phyloP scores from a whole-genome alignment of 2,329 filamentous ascomycete species.

The Colletotrichum orbiculare region DNA sequence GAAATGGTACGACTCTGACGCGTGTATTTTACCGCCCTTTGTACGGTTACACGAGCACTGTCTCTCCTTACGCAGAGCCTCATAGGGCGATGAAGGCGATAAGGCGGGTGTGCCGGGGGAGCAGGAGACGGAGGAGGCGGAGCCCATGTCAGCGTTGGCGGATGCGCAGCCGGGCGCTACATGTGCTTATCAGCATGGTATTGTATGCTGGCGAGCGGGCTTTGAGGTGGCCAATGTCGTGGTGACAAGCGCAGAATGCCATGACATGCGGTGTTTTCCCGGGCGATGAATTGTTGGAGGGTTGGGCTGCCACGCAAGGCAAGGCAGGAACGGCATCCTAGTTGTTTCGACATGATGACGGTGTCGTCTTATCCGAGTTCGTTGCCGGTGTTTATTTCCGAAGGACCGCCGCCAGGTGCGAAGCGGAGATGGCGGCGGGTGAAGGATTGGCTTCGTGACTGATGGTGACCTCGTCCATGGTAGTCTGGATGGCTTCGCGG shows the following conservation, averaged over 20 bases:
- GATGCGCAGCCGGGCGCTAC: constrained; percentile 2
- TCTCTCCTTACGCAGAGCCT: not conserved
- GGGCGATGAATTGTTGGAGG: not conserved
- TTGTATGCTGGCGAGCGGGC: not conserved
- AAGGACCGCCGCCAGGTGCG: no score
- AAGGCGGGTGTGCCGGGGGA: not conserved
- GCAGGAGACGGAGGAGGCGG: not conserved
- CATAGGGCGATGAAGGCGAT: not conserved
- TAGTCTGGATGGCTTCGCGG: no score
- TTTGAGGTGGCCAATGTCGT: not conserved
- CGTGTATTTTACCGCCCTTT: not conserved
- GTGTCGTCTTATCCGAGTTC: constrained; percentile 20
- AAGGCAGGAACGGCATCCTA: not conserved
- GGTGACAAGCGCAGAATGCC: not conserved
- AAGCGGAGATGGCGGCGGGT: no score
- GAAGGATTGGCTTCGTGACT: no score
- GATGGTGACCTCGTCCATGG: no score
- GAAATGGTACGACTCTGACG: constrained; percentile 26
- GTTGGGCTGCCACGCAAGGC: not conserved
- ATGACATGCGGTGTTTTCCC: not conserved
- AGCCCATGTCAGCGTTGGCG: constrained; percentile 14
- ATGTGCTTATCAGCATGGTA: constrained; percentile 5
- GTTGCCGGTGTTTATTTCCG: not conserved
- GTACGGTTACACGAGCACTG: no score
- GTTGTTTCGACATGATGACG: constrained; percentile 17